These are phyloP conservation scores for Meredithiella fracta DNA, from an alignment of 2,329 filamentous ascomycete species.

Conservation along the genomic window DNA sequence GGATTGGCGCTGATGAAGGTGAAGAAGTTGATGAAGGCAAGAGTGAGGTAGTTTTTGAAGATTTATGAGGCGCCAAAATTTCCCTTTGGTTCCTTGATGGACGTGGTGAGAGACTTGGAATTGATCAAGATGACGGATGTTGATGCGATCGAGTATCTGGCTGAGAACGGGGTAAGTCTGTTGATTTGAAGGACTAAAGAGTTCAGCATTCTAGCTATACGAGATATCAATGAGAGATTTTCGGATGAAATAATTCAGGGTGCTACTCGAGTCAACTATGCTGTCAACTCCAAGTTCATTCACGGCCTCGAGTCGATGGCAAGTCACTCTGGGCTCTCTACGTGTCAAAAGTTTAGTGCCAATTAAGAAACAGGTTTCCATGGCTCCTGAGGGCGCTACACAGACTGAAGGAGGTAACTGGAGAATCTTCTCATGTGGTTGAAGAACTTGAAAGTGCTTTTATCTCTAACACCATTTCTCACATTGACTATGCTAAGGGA, in stretches of 20 bases:
- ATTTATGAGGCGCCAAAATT: slow-evolving; percentile 73
- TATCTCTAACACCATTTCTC: slow-evolving; percentile 47
- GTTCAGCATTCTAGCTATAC: background rate
- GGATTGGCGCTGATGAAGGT: slow-evolving; percentile 62
- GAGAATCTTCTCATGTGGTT: slow-evolving; percentile 80
- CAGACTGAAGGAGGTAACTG: slow-evolving; percentile 76
- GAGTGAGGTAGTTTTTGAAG: slow-evolving; percentile 55
- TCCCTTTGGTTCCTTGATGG: slow-evolving; percentile 62
- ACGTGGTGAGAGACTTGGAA: slow-evolving; percentile 49
- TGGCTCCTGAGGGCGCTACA: slow-evolving; percentile 74
- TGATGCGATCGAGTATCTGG: slow-evolving; percentile 59
- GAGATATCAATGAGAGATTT: slow-evolving; percentile 47
- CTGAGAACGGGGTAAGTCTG: slow-evolving; percentile 37
- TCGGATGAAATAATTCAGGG: slow-evolving; percentile 74
- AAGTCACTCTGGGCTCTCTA: slow-evolving; percentile 6
- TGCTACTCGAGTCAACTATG: slow-evolving; percentile 86
- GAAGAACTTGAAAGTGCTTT: slow-evolving; percentile 44
- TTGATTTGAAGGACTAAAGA: background rate
- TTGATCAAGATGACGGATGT: slow-evolving; percentile 48
- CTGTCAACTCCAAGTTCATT: slow-evolving; percentile 69
- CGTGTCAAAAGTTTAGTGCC: background rate
- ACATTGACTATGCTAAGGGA: slow-evolving; percentile 25
- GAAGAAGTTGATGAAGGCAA: slow-evolving; percentile 52
- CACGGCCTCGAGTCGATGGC: slow-evolving; percentile 81
- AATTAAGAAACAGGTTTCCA: slow-evolving; percentile 44